Base-by-base conservation (phyloP, 306 rosid genomes). In the Quercus variabilis region DNA sequence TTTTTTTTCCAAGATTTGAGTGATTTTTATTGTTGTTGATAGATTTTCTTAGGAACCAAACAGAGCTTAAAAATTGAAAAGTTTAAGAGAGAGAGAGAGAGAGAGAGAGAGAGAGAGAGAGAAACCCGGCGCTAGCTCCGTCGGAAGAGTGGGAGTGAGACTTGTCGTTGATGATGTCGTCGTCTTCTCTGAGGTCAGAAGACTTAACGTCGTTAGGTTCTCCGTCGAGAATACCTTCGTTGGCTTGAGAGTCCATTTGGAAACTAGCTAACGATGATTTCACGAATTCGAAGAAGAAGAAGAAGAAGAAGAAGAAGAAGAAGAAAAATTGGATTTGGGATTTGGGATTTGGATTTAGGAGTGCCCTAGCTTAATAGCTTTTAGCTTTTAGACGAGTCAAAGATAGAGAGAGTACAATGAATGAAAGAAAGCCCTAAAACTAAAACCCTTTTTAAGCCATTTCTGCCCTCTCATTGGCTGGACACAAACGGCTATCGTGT, bases 91-190 rank as follows among this genome's bases (percentile, higher is more conserved):
- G 21, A 55, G 11, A 25, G 6, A 43, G 20, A 71, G 20, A 71
- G 55, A 80, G 60, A 26, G 21, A 46, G 18, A 26, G 5, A 74
- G 62, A 63, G 4, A 43, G 6, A 43, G 20, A 71, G 75, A 56
- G 55, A 80, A 88, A 95, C 99, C 98, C 99, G 11, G 99, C 93
- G 78, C 99, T 95, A 3, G 98, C 99, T 21, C 99, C 98, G 73
- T 95, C 97, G 65, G 97, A 98, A 72, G 90, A 83, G 25, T 88
- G 95, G 70, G 96, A 86, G 21, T 89, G 97, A 9, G 94, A 86
- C 83, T 88, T 90, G 80, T 92, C 91, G 46, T 41, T 41, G 46
- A 41, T 41, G 46, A 41, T 41, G 0, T 41, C 46, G 31, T 81
- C 88, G 21, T 85, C 98, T 46, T 92, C 96, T 86, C 91, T 76